These are phyloP conservation scores for Russula emetica DNA, from an alignment of 768 basidiomycete genomes.

Conservation along the genomic window DNA sequence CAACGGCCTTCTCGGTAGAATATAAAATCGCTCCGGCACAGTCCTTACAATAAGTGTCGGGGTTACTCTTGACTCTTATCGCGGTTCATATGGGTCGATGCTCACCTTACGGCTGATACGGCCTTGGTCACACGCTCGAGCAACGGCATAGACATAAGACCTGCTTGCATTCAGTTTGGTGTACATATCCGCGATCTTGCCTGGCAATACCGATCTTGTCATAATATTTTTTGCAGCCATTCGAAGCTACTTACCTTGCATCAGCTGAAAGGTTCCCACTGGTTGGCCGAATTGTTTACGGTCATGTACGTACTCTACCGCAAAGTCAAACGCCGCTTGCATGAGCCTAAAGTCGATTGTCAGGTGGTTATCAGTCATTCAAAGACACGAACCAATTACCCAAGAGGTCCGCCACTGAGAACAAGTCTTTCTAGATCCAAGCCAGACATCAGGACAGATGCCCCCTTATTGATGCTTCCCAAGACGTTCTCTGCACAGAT, in stretches of 20 bases:
- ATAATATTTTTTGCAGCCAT: conserved; percentile 10
- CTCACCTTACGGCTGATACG: conserved; percentile 72
- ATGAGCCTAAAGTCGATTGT: conserved; percentile 54
- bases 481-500: conserved; percentile 67
- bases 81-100: conserved; percentile 19
- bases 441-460: conserved; percentile 88
- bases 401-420: conserved; percentile 86
- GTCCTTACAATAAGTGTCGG: conserved; percentile 50
- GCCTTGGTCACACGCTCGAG: conserved; percentile 78
- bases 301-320: conserved; percentile 87
- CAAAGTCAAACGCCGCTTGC: conserved; percentile 90
- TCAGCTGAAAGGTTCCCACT: conserved; percentile 88
- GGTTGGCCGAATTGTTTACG: conserved; percentile 87
- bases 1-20: conserved; percentile 87
- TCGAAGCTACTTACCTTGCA: conserved; percentile 66
- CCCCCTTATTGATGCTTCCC: conserved; percentile 75
- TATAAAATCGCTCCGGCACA: conserved; percentile 94
- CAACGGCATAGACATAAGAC: conserved; percentile 91
- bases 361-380: background rate
- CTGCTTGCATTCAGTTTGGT: conserved; percentile 86
- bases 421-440: conserved; percentile 90
- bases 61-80: background rate
- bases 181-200: conserved; percentile 90
- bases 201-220: conserved; percentile 37
- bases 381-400: conserved; percentile 42